These are phyloP conservation scores for Aspergillus diversus DNA, from an alignment of 495 filamentous ascomycete genomes.

Conservation along the genomic window DNA sequence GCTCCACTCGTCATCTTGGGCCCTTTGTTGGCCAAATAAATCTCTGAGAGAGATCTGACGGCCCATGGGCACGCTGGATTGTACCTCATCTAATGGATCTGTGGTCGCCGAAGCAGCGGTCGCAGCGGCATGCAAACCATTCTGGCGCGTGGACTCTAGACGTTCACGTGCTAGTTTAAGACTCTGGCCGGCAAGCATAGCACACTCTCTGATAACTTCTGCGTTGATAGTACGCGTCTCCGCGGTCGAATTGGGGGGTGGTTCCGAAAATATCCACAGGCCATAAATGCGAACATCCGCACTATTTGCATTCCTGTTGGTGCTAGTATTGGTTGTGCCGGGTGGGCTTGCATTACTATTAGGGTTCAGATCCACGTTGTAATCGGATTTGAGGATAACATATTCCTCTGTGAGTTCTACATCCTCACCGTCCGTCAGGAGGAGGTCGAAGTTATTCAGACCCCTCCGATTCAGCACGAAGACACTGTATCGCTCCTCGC, in stretches of 20 bases:
- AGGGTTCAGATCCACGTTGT: constrained; percentile 13
- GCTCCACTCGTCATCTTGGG: constrained; percentile 55
- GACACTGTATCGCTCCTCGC: constrained; percentile 59
- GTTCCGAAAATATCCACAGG: constrained; percentile 68
- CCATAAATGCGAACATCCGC: constrained; percentile 53
- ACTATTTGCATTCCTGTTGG: constrained; percentile 7
- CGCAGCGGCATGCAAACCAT: constrained; percentile 42
- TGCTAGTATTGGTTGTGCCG: background rate
- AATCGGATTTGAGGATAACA: constrained; percentile 58
- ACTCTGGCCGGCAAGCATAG: constrained; percentile 51
- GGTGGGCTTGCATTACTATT: background rate
- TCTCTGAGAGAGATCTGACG: constrained; percentile 58
- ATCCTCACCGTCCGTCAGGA: constrained; percentile 54
- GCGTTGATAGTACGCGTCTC: constrained; percentile 54
- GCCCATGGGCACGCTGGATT: constrained; percentile 51
- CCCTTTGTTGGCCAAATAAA: constrained; percentile 58
- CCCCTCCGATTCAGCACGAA: constrained; percentile 65
- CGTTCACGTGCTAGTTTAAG: constrained; percentile 47
- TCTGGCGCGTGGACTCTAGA: constrained; percentile 43
- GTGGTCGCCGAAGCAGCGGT: constrained; percentile 33
- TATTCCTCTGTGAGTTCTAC: constrained; percentile 65
- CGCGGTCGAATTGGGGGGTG: constrained; percentile 55
- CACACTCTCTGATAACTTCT: constrained; percentile 58
- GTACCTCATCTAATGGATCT: constrained; percentile 37
- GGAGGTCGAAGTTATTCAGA: constrained; percentile 60